These are phyloP conservation scores for Rhizoclosmatium globosum DNA, from an alignment of 192 early-diverging fungal genomes.

Conservation along the genomic window DNA sequence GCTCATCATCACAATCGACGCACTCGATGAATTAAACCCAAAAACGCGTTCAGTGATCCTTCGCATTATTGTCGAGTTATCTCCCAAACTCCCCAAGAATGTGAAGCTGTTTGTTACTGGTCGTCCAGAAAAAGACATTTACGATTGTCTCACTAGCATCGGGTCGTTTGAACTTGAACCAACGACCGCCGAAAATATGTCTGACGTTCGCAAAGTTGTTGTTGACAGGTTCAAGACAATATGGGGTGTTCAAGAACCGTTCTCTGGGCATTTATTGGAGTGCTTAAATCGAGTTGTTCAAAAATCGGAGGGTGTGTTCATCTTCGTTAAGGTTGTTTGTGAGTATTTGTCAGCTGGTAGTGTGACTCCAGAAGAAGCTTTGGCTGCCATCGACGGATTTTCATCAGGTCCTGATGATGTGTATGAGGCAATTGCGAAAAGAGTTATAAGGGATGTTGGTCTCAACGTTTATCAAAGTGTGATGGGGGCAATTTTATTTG, in stretches of 20 bases:
- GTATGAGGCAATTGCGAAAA: background rate
- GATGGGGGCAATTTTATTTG: background rate
- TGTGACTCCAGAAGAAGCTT: background rate
- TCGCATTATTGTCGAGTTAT: background rate
- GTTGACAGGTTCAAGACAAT: background rate
- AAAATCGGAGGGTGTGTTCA: conserved; percentile 40
- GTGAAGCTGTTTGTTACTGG: conserved; percentile 31
- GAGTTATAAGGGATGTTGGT: background rate
- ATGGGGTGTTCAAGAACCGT: background rate
- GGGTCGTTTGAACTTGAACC: conserved; percentile 15
- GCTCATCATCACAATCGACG: conserved; percentile 33
- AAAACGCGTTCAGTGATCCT: background rate
- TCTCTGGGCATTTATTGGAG: background rate
- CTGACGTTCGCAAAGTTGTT: background rate
- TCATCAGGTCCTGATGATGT: conserved; percentile 5
- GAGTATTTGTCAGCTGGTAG: background rate
- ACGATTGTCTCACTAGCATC: background rate
- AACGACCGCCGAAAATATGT: background rate
- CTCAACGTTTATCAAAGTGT: background rate
- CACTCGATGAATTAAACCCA: conserved; percentile 33
- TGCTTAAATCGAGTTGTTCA: background rate
- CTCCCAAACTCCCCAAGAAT: conserved; percentile 1
- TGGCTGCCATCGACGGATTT: background rate
- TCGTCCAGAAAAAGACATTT: conserved; percentile 34
- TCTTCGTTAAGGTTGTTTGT: background rate